phyloP scores from a whole-genome alignment of 164 flowering plant species.

The Vitis labrusca region DNA sequence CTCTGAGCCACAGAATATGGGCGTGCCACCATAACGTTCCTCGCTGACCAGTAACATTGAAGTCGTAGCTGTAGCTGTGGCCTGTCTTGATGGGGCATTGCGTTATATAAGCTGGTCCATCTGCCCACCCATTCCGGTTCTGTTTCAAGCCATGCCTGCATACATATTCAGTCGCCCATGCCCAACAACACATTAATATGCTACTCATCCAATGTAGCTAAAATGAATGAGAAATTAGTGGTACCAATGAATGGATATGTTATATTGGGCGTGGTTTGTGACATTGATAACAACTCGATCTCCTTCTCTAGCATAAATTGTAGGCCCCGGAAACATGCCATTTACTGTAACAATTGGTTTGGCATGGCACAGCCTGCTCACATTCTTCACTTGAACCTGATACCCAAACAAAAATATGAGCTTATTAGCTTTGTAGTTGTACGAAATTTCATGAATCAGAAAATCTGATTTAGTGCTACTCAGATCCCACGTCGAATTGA shows the following conservation, averaged over 20 bases:
- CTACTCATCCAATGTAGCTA: too few species aligned
- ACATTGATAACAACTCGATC: constrained; percentile 19
- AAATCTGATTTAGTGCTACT: background rate
- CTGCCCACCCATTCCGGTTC: constrained; percentile 17
- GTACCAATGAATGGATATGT: constrained; percentile 23
- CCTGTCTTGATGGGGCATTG: constrained; percentile 21
- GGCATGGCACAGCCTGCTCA: constrained; percentile 16
- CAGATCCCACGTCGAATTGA: constrained; percentile 40
- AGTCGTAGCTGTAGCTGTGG: constrained; percentile 8
- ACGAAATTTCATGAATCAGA: background rate
- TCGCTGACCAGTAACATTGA: constrained; percentile 14
- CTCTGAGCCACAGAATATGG: constrained; percentile 33
- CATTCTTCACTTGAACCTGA: constrained; percentile 18
- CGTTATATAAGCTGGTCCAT: constrained; percentile 22
- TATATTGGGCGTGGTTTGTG: constrained; percentile 14
- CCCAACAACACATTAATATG: too few species aligned
- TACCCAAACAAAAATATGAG: background rate
- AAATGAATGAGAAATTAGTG: background rate
- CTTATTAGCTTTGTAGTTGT: background rate
- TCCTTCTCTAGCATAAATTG: constrained; percentile 18
- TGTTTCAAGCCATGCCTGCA: constrained; percentile 23
- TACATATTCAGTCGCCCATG: too few species aligned
- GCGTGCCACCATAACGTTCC: constrained; percentile 35
- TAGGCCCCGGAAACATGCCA: constrained; percentile 20
- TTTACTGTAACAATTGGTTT: constrained; percentile 18